Evolutionary conservation across 2,329 filamentous ascomycete species (phyloP).

Genomic region (Aspergillus brasiliensis): DNA sequence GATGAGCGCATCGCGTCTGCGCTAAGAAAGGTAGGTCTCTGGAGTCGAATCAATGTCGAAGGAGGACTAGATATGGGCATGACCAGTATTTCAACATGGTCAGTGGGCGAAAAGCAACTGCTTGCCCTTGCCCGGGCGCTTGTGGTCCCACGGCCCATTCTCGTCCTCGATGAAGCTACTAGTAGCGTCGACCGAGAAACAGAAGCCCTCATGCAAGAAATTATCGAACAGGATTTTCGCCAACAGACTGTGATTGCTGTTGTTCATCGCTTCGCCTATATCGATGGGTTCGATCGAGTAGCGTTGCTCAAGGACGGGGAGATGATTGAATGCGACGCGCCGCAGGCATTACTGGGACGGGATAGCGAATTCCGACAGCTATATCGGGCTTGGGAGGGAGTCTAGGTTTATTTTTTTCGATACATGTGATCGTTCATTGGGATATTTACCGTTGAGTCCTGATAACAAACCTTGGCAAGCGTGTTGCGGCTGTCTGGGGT

Average conservation of each 20-base stretch:
- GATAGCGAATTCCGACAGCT: neutral
- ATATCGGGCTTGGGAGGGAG: neutral
- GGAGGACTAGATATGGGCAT: slow-evolving; percentile 35
- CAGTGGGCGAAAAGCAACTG: slow-evolving; percentile 72
- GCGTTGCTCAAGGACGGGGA: slow-evolving; percentile 27
- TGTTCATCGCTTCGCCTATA: slow-evolving; percentile 28
- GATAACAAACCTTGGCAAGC: no score
- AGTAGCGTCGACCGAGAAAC: slow-evolving; percentile 20
- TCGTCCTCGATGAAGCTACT: slow-evolving; percentile 22
- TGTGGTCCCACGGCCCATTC: slow-evolving; percentile 7
- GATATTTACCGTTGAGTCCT: neutral
- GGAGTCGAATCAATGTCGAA: slow-evolving; percentile 22
- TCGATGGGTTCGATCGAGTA: slow-evolving; percentile 31
- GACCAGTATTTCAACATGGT: slow-evolving; percentile 51
- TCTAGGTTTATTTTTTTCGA: neutral
- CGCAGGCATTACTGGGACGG: slow-evolving; percentile 4
- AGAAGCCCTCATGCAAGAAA: slow-evolving; percentile 28
- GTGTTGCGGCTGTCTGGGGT: no score
- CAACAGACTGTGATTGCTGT: slow-evolving; percentile 33
- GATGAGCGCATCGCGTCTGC: neutral
- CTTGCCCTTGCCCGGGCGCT: slow-evolving; percentile 72
- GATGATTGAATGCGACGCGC: slow-evolving; percentile 19
- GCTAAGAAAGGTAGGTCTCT: slow-evolving; percentile 27
- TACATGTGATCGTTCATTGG: neutral
- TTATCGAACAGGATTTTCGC: slow-evolving; percentile 29